Evolutionary conservation across 768 basidiomycete genomes (phyloP).

Genomic region (Serendipita sp.): DNA sequence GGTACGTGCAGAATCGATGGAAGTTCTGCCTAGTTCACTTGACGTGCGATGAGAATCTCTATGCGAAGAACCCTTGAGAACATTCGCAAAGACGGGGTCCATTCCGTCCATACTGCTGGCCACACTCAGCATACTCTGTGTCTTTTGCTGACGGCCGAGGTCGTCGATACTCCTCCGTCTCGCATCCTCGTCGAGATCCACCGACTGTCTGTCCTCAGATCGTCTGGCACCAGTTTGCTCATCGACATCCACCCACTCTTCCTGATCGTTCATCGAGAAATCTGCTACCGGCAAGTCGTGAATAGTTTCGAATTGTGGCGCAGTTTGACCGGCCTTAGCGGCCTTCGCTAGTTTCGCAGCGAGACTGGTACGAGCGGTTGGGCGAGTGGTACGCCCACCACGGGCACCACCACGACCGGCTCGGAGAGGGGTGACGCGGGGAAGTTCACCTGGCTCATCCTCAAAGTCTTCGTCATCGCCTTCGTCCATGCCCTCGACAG

Average conservation of each 20-base stretch:
- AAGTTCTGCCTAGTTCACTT: constrained; percentile 13
- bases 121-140: constrained; percentile 4
- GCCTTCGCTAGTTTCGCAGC: constrained; percentile 48
- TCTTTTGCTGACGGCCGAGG: not conserved
- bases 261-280: not conserved
- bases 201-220: not conserved
- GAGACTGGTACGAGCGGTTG: constrained; percentile 34
- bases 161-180: not conserved
- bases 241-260: constrained; percentile 5
- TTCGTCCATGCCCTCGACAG: constrained; percentile 28
- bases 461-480: constrained; percentile 24
- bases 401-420: constrained; percentile 24
- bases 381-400: constrained; percentile 29
- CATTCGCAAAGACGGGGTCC: constrained; percentile 72
- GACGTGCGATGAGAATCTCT: constrained; percentile 26
- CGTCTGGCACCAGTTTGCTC: not conserved
- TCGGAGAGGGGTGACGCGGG: constrained; percentile 40
- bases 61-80: constrained; percentile 37
- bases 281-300: not conserved
- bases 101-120: constrained; percentile 61
- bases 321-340: constrained; percentile 16
- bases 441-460: constrained; percentile 24
- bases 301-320: not conserved
- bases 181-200: not conserved
- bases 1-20: constrained; percentile 27